These are phyloP conservation scores for Beauveria brongniartii DNA, from an alignment of 2,329 filamentous ascomycete species.

Conservation along the genomic window DNA sequence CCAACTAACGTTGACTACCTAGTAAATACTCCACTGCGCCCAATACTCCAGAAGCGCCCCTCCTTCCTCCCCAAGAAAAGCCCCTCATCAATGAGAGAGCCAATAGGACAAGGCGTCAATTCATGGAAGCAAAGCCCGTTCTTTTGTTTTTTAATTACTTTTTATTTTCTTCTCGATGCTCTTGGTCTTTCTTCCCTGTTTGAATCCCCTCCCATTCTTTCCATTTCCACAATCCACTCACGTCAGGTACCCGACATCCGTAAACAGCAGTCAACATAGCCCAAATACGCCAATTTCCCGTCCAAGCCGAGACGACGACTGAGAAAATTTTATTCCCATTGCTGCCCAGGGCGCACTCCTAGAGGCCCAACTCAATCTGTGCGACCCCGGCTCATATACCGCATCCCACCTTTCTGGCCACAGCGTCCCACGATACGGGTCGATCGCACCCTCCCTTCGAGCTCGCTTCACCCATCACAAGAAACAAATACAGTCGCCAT, in stretches of 20 bases:
- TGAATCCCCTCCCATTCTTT: neutral
- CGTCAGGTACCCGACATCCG: neutral
- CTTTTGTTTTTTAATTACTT: neutral
- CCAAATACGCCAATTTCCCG: neutral
- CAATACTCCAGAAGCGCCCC: neutral
- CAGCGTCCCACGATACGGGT: neutral
- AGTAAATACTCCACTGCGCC: neutral
- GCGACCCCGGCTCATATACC: neutral
- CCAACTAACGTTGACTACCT: neutral
- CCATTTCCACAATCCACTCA: neutral
- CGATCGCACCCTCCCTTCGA: neutral
- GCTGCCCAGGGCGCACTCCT: neutral
- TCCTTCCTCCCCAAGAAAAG: neutral
- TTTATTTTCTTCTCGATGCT: neutral
- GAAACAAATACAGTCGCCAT: neutral
- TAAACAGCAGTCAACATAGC: neutral
- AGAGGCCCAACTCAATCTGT: neutral
- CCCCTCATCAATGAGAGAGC: neutral
- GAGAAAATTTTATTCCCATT: neutral
- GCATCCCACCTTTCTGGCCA: neutral
- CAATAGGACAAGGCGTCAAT: neutral
- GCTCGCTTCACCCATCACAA: neutral
- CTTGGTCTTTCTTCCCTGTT: neutral
- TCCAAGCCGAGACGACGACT: neutral
- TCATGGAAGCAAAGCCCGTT: neutral